These are phyloP conservation scores for Erodium moschatum DNA, from an alignment of 441 rosid species.

Conservation along the genomic window DNA sequence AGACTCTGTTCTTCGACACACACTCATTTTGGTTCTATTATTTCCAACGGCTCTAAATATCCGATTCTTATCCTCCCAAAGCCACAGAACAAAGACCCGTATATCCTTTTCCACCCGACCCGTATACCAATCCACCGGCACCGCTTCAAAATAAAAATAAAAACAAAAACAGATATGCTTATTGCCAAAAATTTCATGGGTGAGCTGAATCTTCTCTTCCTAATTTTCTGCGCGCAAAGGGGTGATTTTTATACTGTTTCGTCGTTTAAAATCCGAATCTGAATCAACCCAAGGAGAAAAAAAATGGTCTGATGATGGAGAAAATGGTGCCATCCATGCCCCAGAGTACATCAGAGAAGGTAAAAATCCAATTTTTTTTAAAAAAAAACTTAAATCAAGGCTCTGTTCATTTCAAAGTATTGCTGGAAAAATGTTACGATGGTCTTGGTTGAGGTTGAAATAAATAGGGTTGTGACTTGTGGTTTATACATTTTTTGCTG, in stretches of 20 bases:
- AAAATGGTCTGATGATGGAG: conserved; percentile 5
- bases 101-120: conserved; percentile 7
- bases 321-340: conserved; percentile 6
- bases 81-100: conserved; percentile 6
- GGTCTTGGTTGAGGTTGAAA: not conserved
- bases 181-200: not conserved
- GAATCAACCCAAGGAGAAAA: not conserved
- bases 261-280: not conserved
- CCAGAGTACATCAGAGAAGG: not conserved
- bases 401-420: not conserved
- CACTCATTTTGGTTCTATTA: conserved; percentile 1
- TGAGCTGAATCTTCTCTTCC: not conserved
- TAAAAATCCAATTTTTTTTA: not conserved
- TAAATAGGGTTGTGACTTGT: not conserved
- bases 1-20: conserved; percentile 4
- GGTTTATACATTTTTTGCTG: not conserved
- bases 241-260: not conserved
- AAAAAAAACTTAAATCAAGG: no score
- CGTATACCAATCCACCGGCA: not conserved
- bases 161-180: not conserved
- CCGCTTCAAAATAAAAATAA: not conserved
- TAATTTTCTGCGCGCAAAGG: conserved; percentile 9
- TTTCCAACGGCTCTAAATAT: conserved; percentile 9
- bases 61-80: conserved; percentile 8
- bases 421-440: not conserved